Base-by-base conservation (phyloP, 192 early-diverging fungal species). In the Backusella mclennaniae region DNA sequence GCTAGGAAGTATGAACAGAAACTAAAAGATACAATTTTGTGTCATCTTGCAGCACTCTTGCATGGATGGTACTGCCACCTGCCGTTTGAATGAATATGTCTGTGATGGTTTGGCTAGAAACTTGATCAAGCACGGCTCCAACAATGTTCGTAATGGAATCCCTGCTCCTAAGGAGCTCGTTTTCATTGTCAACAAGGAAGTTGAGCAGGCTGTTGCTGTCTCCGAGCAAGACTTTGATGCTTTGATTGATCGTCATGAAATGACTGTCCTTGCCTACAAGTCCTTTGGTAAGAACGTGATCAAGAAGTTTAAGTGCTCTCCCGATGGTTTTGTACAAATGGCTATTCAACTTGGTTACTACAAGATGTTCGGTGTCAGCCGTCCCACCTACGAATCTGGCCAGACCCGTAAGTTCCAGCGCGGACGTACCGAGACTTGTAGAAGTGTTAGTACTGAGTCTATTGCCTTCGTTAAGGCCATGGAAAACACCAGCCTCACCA, bases 271-370 rank as follows among this genome's bases (percentile, higher is more conserved):
- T 73, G 92, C 92, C 44, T 99, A 94, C 80, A 81, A 90, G 35
- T 93, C 91, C 26, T 97, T 95, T 84, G 98, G 98, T 77, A 99
- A 99, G 90, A 91, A 95, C 77, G 74, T 89, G 79, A 97, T 98
- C 89, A 99, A 99, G 86, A 83, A 83, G 75, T 92, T 94, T 72
- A 89, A 88, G 70, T 89, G 85, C 73, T 94, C 93, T 23, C 93
- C 93, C 14, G 93, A 96, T 74, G 92, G 92, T 38, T 96, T 87
- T 76, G 88, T 89, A 33, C 93, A 95, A 77, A 96, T 99, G 96
- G 91, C 93, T 56, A 96, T 98, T 75, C 98, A 99, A 87, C 87
- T 98, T 35, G 98, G 96, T 19, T 97, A 98, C 87, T 96, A 90
- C 84, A 95, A 95, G 83, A 91, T 95, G 83, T 91, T 95, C 77